Base-by-base conservation (phyloP, 768 basidiomycete genomes). In the Butyriboletus loyo region DNA sequence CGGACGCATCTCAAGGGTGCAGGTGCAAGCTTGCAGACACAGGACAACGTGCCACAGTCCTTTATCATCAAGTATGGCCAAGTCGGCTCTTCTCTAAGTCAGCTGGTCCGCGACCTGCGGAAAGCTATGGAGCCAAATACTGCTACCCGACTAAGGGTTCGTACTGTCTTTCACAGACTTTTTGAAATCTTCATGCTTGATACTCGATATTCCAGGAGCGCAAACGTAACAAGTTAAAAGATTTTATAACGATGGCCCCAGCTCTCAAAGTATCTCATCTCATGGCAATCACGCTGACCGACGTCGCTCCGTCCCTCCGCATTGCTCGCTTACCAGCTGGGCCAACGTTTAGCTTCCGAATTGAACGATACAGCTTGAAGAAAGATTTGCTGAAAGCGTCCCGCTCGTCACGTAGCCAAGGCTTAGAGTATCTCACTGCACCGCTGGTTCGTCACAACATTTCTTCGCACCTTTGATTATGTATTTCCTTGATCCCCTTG, bases 51-150 rank as follows among this genome's bases (percentile, higher is more conserved):
- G 0, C 96, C 96, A 5, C 96, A 90, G 73, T 94, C 93, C 0
- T 98, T 99, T 65, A 89, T 99, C 53, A 90, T 99, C 67, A 96
- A 95, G 70, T 92, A 95, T 73, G 97, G 97, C 36, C 84, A 86
- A 52, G 94, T 98, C 28, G 96, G 97, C 19, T 77, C 81, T 44
- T 92, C 92, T 8, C 75, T 98, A 50, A 73, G 85, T 5, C 91
- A 94, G 65, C 86, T 99, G 34, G 95, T 98, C 19, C 82, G 90
- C 50, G 96, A 99, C 73, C 75, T 97, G 65, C 79, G 97, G 64
- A 90, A 91, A 71, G 91, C 97, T 54, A 92, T 99, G 91, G 97
- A 99, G 68, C 97, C 97, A 54, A 92, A 98, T 65, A 99, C 97
- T 14, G 97, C 96, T 19, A 87, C 86, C 56, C 81, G 97, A 45